Conservation (phyloP, 352 stramenopile species). For the Aphanomyces invadans region DNA sequence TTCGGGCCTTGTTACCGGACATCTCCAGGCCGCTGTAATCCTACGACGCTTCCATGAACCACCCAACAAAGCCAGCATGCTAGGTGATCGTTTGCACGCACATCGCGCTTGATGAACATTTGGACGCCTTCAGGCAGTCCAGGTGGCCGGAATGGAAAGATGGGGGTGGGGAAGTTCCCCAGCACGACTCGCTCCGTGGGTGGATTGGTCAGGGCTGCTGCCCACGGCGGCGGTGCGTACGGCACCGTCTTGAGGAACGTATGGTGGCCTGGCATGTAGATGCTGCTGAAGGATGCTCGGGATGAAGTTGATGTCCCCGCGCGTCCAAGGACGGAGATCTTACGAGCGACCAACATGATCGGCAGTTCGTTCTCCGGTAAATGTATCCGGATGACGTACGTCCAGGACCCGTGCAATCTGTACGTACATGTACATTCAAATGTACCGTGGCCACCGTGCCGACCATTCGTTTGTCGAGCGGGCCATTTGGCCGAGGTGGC, state of each 20-base stretch:
- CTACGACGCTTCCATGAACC: constrained; percentile 25
- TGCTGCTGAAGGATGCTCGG: neutral
- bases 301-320: neutral
- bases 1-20: constrained; percentile 93
- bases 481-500: neutral
- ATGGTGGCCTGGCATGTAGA: constrained; percentile 19
- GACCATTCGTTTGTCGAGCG: neutral
- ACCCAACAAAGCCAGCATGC: neutral
- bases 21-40: constrained; percentile 87
- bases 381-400: neutral
- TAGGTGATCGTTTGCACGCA: constrained; percentile 23
- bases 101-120: constrained; percentile 81
- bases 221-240: constrained; percentile 56
- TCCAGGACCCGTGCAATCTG: neutral
- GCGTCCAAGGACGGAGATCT: neutral
- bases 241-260: constrained; percentile 49
- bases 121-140: constrained; percentile 56
- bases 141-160: constrained; percentile 62
- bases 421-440: neutral
- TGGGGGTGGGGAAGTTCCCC: constrained; percentile 75
- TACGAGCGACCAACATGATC: neutral
- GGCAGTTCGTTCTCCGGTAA: neutral
- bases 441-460: neutral
- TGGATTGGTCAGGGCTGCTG: constrained; percentile 37
- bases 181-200: constrained; percentile 46